Percentiles rank a stretch among this genome's conserved stretches.
These are phyloP conservation scores for Byssoonygena ceratinophila DNA, from an alignment of 2,329 filamentous ascomycete genomes.

Conservation along the genomic window DNA sequence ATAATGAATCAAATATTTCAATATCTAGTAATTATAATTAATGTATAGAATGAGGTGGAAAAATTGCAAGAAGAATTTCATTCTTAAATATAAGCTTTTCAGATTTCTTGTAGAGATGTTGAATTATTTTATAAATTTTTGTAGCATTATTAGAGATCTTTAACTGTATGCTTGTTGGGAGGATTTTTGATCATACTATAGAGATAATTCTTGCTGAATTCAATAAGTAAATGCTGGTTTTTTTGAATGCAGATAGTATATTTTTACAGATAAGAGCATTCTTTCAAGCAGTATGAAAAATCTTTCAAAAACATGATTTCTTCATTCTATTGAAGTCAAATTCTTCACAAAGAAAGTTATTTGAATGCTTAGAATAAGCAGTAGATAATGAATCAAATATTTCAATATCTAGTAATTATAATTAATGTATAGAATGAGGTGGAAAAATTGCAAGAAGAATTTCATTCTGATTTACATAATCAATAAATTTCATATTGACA, in stretches of 20 bases:
- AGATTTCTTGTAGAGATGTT: not conserved
- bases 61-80: constrained; percentile 8
- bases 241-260: not conserved
- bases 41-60: constrained; percentile 11
- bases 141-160: not conserved
- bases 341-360: not conserved
- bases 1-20: constrained; percentile 3
- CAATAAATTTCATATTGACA: constrained; percentile 12
- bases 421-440: constrained; percentile 8
- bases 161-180: not conserved
- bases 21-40: constrained; percentile 8
- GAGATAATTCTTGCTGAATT: not conserved
- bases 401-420: constrained; percentile 9
- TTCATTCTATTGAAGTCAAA: constrained; percentile 3
- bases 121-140: not conserved
- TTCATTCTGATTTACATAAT: constrained; percentile 2
- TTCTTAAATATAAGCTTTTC: not conserved
- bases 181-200: too few relatives aligned
- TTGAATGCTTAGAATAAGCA: constrained; percentile 1
- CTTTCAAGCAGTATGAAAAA: constrained; percentile 3
- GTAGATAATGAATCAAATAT: constrained; percentile 2
- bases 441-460: constrained; percentile 10
- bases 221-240: not conserved
- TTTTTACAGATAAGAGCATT: not conserved
- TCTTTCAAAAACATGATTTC: not conserved